Base-by-base conservation (phyloP, 345 rosid genomes). In the Populus deltoides region DNA sequence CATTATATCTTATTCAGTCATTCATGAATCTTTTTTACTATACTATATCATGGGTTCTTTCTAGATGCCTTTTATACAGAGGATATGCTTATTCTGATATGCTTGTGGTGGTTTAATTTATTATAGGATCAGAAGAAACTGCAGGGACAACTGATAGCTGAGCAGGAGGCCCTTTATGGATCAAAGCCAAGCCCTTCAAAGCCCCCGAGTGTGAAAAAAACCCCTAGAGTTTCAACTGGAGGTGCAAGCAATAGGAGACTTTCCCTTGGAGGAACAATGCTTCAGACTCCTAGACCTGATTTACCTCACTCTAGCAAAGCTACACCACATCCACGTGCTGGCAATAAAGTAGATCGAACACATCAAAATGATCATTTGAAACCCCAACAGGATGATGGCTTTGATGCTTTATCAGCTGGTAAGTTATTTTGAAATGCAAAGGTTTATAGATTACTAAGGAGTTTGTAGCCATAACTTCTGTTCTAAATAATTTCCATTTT, bases 141-240 rank as follows among this genome's bases (percentile, higher is more conserved):
- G 78, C 97, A 96, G 83, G 98, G 94, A 66, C 99, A 94, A 78
- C 87, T 92, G 41, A 94, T 92, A 71, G 93, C 97, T 53, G 99
- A 94, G 80, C 98, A 94, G 81, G 98, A 94, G 75, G 97, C 86
- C 13, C 94, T 94, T 51, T 97, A 91, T 66, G 99, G 99, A 27
- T 97, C 98, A 61, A 94, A 90, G 83, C 98, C 97, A 65, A 97
- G 98, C 90, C 97, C 98, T 68, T 90, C 96, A 29, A 97, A 97
- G 90, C 86, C 89, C 24, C 91, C 83, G 25, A 86, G 88, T 70
- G 89, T 84, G 5, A 94, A 90, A 86, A 97, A 97, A 75, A 89
- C 81, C 77, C 80, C 97, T 70, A 87, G 97, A 83, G 80, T 82
- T 85, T 94, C 98, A 20, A 91, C 88, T 7, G 97, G 97, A 49